Conservation (phyloP, 257 asterid genomes). For the Capsicum pubescens region DNA sequence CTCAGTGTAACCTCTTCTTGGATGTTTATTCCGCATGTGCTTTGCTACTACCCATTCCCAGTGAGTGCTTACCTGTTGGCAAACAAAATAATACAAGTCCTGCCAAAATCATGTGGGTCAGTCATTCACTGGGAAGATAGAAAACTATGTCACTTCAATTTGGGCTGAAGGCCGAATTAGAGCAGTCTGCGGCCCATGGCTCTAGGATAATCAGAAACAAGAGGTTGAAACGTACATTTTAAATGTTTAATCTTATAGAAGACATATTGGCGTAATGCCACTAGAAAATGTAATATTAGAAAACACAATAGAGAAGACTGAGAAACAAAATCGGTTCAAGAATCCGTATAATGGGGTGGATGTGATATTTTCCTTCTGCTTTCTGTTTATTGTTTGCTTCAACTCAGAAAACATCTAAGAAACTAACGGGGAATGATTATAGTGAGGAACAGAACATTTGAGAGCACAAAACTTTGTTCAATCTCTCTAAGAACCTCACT, state of each 20-base stretch:
- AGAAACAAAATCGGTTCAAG: neutral
- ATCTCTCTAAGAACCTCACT: constrained; percentile 4
- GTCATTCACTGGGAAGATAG: neutral
- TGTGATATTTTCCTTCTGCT: neutral
- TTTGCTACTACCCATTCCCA: neutral
- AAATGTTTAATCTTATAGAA: neutral
- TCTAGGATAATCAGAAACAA: neutral
- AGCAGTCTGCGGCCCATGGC: neutral
- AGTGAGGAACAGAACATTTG: neutral
- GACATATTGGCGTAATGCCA: neutral
- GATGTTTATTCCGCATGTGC: neutral
- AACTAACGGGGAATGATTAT: constrained; percentile 21
- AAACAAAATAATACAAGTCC: neutral
- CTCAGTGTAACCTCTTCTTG: neutral
- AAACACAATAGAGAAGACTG: neutral
- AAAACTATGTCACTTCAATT: neutral
- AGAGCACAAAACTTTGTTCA: neutral
- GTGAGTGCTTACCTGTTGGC: neutral
- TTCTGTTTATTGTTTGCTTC: neutral
- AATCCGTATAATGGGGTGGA: constrained; percentile 6
- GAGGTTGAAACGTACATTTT: neutral
- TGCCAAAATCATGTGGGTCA: neutral
- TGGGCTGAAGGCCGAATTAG: neutral
- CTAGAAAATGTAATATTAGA: neutral
- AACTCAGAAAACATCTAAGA: neutral